phyloP scores from a whole-genome alignment of 148 eudicot genomes.

The Mesembryanthemum crystallinum region DNA sequence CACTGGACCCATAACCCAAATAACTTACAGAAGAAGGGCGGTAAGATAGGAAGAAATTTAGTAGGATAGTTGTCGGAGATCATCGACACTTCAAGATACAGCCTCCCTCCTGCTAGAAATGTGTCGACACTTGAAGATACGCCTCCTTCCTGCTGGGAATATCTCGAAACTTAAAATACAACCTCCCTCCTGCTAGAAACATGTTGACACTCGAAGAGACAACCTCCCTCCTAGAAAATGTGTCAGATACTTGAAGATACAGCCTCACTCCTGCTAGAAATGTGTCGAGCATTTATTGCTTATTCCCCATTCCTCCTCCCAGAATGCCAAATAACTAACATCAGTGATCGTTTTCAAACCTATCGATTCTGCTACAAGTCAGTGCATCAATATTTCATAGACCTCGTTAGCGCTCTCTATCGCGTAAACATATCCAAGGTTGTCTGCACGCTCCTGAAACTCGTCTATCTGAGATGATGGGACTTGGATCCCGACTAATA shows the following conservation, averaged over 20 bases:
- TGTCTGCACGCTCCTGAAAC: slow-evolving; percentile 52
- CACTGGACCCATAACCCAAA: background rate
- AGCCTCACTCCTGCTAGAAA: background rate
- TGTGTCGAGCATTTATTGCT: background rate
- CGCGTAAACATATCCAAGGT: slow-evolving; percentile 65
- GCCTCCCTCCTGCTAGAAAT: background rate
- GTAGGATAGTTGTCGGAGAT: background rate
- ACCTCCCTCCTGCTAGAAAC: background rate
- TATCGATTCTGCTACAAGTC: background rate
- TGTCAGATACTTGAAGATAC: background rate
- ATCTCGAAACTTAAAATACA: background rate
- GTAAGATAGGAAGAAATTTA: too few species aligned
- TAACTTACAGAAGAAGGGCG: background rate
- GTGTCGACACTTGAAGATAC: background rate
- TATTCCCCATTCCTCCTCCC: background rate
- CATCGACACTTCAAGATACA: background rate
- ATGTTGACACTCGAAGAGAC: background rate
- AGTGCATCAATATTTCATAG: slow-evolving; percentile 68
- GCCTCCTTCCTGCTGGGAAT: background rate
- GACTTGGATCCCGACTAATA: slow-evolving; percentile 92
- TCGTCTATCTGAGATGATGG: slow-evolving; percentile 47
- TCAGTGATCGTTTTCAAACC: background rate
- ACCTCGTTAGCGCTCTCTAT: slow-evolving; percentile 59
- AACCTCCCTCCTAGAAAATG: too few species aligned
- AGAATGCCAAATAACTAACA: background rate